Base-by-base conservation (phyloP, 257 asterid species). In the Plantago ovata region DNA sequence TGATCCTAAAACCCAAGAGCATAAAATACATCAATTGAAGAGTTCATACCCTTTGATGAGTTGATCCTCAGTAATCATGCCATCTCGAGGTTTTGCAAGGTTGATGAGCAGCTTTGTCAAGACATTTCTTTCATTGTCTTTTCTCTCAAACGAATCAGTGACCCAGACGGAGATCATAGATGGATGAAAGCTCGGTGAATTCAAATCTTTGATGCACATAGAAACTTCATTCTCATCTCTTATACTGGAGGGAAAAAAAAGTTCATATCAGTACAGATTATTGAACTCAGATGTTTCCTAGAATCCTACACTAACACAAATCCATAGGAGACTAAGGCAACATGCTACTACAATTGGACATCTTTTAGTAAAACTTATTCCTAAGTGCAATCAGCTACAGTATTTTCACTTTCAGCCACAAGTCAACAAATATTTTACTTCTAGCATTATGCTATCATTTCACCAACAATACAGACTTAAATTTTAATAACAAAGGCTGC, bases 121-220 rank as follows among this genome's bases (percentile, higher is more conserved):
- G 44, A 79, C 79, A 47, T 81, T 88, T 67, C 85, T 77, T 69
- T 87, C 95, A 80, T 61, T 56, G 65, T 85, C 96, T 77, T 84
- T 92, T 81, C 84, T 80, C 80, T 89, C 99, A 23, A 93, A 93
- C 36, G 99, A 93, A 67, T 93, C 94, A 0, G 60, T 77, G 32
- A 93, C 75, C 99, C 99, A 93, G 45, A 77, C 62, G 63, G 94
- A 81, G 51, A 91, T 73, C 95, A 91, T 85, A 11, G 89, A 76
- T 19, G 98, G 93, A 71, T 87, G 74, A 68, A 83, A 85, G 78
- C 75, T 70, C 15, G 95, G 89, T 49, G 87, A 33, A 60, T 87
- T 83, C 73, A 91, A 65, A 7, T 91, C 98, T 72, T 78, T 91
- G 72, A 91, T 74, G 72, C 98, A 80, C 56, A 85, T 61, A 67